phyloP scores from a whole-genome alignment of 2,329 filamentous ascomycete species.

The Colletotrichum limetticola region DNA sequence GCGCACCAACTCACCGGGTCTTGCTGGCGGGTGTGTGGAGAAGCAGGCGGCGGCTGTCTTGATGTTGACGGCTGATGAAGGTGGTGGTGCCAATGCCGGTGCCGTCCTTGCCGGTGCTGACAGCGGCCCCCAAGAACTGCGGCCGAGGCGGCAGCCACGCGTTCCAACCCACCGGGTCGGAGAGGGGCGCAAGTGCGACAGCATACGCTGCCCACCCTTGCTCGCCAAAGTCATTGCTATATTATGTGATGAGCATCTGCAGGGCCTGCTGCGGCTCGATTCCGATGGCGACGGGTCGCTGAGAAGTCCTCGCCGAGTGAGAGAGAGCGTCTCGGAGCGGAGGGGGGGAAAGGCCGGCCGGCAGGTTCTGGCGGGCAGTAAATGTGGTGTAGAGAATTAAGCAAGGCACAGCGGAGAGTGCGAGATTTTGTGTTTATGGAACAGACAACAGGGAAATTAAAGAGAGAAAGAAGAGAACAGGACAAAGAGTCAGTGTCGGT shows the following conservation, averaged over 20 bases:
- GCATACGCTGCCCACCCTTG: constrained; percentile 31
- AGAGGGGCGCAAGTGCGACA: constrained; percentile 16
- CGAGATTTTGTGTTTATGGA: constrained; percentile 21
- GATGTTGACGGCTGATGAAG: not conserved
- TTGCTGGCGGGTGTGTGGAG: constrained; percentile 31
- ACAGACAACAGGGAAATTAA: not conserved
- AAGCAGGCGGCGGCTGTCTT: constrained; percentile 4
- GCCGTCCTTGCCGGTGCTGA: constrained; percentile 25
- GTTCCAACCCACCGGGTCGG: constrained; percentile 32
- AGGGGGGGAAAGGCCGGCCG: not conserved
- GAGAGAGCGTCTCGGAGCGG: not conserved
- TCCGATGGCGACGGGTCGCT: not conserved
- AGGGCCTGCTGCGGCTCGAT: constrained; percentile 33
- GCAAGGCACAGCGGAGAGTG: not conserved
- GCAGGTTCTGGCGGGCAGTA: not conserved
- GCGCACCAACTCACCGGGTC: constrained; percentile 30
- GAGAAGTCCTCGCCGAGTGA: not conserved
- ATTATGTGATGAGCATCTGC: constrained; percentile 25
- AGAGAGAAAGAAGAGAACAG: not conserved
- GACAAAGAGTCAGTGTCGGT: not conserved
- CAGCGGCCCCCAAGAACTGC: constrained; percentile 11
- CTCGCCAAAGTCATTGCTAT: constrained; percentile 26
- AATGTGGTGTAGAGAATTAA: not conserved
- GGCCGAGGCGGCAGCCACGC: constrained; percentile 12
- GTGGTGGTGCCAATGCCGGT: constrained; percentile 1